Conservation (phyloP, 257 asterid species). For the Nicotiana noctiflora region DNA sequence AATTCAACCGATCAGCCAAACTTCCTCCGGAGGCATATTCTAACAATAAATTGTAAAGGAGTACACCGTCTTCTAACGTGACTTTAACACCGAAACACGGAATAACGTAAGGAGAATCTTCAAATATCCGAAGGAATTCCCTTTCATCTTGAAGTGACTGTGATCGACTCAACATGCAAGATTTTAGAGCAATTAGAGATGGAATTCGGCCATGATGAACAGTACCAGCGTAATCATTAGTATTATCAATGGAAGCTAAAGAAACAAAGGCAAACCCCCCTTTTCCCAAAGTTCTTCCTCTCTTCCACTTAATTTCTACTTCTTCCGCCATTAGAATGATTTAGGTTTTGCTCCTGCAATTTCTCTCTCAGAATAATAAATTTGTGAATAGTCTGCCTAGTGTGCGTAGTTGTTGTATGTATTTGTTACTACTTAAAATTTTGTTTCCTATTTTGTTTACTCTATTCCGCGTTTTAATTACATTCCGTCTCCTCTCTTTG, state of each 20-base stretch:
- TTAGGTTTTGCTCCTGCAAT: no score
- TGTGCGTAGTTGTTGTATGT: no score
- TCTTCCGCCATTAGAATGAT: background rate
- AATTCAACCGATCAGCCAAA: background rate
- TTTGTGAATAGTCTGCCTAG: no score
- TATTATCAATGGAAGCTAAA: background rate
- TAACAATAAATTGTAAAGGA: background rate
- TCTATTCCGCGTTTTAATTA: no score
- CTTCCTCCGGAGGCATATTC: slow-evolving; percentile 12
- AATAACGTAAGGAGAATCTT: background rate
- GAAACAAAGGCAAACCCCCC: background rate
- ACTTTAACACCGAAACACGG: background rate
- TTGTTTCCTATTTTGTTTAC: no score
- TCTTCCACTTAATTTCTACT: background rate
- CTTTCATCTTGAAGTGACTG: background rate
- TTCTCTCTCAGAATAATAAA: no score
- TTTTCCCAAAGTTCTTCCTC: background rate
- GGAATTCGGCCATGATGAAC: background rate
- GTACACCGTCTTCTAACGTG: background rate
- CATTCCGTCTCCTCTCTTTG: no score
- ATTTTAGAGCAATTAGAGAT: background rate
- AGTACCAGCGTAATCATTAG: background rate
- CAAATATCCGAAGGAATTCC: background rate
- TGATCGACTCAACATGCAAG: background rate
- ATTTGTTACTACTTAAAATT: no score